Conservation (phyloP, 371 early-diverging fungal genomes). For the Actinomortierella ambigua region DNA sequence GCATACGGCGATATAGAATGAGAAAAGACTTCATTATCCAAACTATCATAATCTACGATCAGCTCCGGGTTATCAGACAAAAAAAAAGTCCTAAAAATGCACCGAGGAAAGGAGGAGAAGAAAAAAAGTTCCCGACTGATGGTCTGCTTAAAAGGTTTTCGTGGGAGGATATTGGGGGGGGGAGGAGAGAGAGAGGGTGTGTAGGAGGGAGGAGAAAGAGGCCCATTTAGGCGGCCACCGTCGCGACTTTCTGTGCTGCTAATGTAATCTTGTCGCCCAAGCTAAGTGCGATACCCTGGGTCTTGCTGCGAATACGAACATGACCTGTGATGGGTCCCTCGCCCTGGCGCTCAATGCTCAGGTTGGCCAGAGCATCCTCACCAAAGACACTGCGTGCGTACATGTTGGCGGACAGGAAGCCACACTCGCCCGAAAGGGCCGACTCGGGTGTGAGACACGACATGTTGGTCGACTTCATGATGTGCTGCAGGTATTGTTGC, state of each 20-base stretch:
- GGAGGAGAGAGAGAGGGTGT: too few relatives aligned
- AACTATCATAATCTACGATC: too few relatives aligned
- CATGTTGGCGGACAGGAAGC: conserved; percentile 95
- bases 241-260: conserved; percentile 45
- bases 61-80: too few relatives aligned
- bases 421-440: conserved; percentile 93
- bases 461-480: conserved; percentile 96
- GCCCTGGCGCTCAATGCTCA: conserved; percentile 86
- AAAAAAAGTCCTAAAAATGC: too few relatives aligned
- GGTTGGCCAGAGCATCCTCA: conserved; percentile 96
- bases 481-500: conserved; percentile 83
- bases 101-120: too few relatives aligned
- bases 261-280: conserved; percentile 81
- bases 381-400: conserved; percentile 96
- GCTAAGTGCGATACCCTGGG: conserved; percentile 96
- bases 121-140: too few relatives aligned
- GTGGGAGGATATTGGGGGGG: too few relatives aligned
- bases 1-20: too few relatives aligned
- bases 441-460: conserved; percentile 92
- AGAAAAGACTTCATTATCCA: too few relatives aligned
- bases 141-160: too few relatives aligned
- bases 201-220: too few relatives aligned
- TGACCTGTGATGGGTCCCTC: conserved; percentile 89
- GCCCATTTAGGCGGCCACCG: conserved; percentile 6
- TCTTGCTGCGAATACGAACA: conserved; percentile 96